phyloP scores from a whole-genome alignment of 2,329 filamentous ascomycete genomes.

The Coleophoma cylindrospora region DNA sequence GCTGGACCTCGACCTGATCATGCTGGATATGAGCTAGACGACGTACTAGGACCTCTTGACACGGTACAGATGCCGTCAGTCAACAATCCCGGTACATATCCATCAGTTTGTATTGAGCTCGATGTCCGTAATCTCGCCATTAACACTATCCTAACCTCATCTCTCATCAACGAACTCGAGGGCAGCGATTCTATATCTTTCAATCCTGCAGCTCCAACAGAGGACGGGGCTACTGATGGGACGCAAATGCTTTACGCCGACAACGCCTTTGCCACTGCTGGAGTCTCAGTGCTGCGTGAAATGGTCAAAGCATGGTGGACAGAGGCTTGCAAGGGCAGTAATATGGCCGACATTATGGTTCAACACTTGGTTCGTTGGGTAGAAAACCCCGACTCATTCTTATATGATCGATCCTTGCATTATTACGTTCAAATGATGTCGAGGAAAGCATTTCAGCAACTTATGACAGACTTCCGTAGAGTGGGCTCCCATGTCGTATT shows the following conservation, averaged over 20 bases:
- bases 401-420: slow-evolving; percentile 91
- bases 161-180: slow-evolving; percentile 93
- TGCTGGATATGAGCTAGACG: slow-evolving; percentile 91
- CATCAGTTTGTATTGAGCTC: slow-evolving; percentile 93
- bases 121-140: slow-evolving; percentile 93
- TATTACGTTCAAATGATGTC: slow-evolving; percentile 99
- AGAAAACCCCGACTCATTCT: slow-evolving; percentile 84
- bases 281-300: slow-evolving; percentile 84
- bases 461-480: slow-evolving; percentile 93
- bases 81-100: slow-evolving; percentile 90
- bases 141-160: slow-evolving; percentile 95
- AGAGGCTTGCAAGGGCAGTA: slow-evolving; percentile 83
- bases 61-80: slow-evolving; percentile 86
- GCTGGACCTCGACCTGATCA: slow-evolving; percentile 83
- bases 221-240: slow-evolving; percentile 55
- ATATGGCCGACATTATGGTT: slow-evolving; percentile 96
- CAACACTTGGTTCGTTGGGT: slow-evolving; percentile 98
- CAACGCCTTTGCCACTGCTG: slow-evolving; percentile 87
- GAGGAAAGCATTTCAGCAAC: slow-evolving; percentile 90
- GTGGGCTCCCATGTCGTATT: slow-evolving; percentile 97
- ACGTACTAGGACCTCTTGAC: slow-evolving; percentile 77
- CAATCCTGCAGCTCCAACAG: slow-evolving; percentile 64
- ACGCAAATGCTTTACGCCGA: slow-evolving; percentile 74
- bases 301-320: slow-evolving; percentile 99
- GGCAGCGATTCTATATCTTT: slow-evolving; percentile 83